phyloP scores from a whole-genome alignment of 495 filamentous ascomycete genomes.

The Bacidia gigantensis region DNA sequence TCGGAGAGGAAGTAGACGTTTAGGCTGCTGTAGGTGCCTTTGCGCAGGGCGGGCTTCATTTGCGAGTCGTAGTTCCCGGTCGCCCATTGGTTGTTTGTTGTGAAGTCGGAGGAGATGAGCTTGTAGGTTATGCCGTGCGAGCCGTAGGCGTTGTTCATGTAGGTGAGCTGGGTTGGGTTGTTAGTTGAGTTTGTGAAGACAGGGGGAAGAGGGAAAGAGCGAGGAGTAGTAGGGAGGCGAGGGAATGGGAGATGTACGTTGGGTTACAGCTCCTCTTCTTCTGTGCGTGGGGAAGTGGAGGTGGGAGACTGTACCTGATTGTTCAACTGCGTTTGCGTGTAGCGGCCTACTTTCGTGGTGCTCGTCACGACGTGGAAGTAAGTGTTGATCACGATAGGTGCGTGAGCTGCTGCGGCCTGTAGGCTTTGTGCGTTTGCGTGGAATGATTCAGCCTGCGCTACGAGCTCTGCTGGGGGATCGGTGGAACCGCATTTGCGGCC shows the following conservation, averaged over 20 bases:
- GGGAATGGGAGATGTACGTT: neutral
- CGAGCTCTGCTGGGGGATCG: slow-evolving; percentile 9
- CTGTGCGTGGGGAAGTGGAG: neutral
- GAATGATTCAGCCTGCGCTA: slow-evolving; percentile 1
- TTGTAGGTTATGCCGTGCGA: slow-evolving; percentile 36
- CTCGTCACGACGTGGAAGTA: slow-evolving; percentile 53
- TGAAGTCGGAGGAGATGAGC: slow-evolving; percentile 54
- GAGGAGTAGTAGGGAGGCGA: neutral
- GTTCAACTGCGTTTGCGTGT: slow-evolving; percentile 30
- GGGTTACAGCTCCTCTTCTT: neutral
- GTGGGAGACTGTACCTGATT: slow-evolving; percentile 16
- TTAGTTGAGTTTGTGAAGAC: slow-evolving; percentile 18
- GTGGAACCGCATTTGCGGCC: slow-evolving; percentile 8
- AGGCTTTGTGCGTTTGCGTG: neutral
- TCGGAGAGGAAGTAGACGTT: slow-evolving; percentile 40
- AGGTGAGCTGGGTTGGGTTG: slow-evolving; percentile 24
- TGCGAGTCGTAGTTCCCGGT: slow-evolving; percentile 45
- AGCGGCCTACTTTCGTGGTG: slow-evolving; percentile 31
- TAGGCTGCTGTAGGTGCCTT: slow-evolving; percentile 33
- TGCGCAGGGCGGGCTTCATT: slow-evolving; percentile 51
- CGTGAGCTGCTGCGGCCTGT: neutral
- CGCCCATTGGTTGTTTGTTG: slow-evolving; percentile 56
- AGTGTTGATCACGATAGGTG: slow-evolving; percentile 31
- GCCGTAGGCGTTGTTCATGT: slow-evolving; percentile 30
- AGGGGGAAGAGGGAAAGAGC: slow-evolving; percentile 8